Evolutionary conservation across 768 basidiomycete genomes (phyloP), one percentile per base, ranked within the genome.

Genomic region (Xerocomus spinulosus): DNA sequence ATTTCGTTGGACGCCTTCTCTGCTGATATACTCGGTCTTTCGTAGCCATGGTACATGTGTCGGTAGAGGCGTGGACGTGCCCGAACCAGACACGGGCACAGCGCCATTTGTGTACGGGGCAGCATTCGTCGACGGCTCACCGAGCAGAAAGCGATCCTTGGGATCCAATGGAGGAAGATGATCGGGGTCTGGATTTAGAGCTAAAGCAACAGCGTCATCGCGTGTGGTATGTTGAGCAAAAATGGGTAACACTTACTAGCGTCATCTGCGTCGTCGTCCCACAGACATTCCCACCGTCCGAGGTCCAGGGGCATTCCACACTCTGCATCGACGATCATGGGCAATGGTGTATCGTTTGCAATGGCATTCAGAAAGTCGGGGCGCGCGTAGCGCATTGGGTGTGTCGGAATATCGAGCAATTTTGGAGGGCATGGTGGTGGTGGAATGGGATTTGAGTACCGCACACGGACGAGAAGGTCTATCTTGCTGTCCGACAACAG

Each of bases 391-490:
- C 95, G 87, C 64, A 80, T 77, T 5, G 92, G 85, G 62, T 88
- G 80, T 28, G 95, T 96, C n/a, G 87, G 83, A 46, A 97, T 87
- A 49, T 95, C 80, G 59, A 99, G 77, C 4, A 98, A 71, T 69
- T 96, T 95, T 23, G 96, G 95, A 6, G 96, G 96, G 75, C 90
- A 97, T 75, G 96, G 92, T 25, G 96, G 96, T 12, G 92, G 76
- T 2, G 95, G 95, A 3, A 99, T 80, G 3, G 94, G 93, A 69
- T 98, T 96, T 33, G 84, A 79, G 68, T 94, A 98, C 12, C 95
- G 86, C 28, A 95, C 92, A 45, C 92, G 84, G 42, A 95, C 90
- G 44, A 97, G 76, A 23, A 99, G 81, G 67, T 97, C 93, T 42
- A 93, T 77, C 69, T 92, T 93, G 57, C 81, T 74, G 73, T 68